Base-by-base conservation (phyloP, 176 grass and related monocot genomes). In the Themeda triandra region DNA sequence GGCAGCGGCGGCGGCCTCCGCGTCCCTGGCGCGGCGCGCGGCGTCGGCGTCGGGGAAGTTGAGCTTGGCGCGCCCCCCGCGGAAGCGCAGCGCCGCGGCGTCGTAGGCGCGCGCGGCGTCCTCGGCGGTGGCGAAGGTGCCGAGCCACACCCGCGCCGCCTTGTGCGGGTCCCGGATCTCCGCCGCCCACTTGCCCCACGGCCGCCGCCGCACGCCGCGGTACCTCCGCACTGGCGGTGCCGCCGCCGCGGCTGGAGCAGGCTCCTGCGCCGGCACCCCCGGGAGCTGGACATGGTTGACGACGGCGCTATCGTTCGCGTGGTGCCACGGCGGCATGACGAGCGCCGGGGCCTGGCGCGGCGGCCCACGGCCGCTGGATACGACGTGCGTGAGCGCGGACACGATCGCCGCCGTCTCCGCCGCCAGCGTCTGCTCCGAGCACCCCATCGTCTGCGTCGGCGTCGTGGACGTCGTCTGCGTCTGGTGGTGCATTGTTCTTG, bases 171-270 rank as follows among this genome's bases (percentile, higher is more conserved):
- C 91, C 14, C 91, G 84, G 39, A 98, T 98, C 88, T 98, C 95
- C 77, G 95, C 96, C 58, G 87, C 96, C 92, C 96, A 98, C 78
- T 95, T 95, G 3, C 92, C 95, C 96, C 92, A 98, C 23, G 92
- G 92, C 31, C 96, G 87, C 41, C 73, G 76, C 83, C 95, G 64
- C 4, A 95, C 92, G 13, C 95, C 96, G 2, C 92, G 72, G 77
- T 95, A 98, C 73, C 88, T 92, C 35, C 79, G 51, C 25, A 54
- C 44, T 5, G 46, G 42, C 27, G 64, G 18, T 53, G 19, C n/a
- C 23, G 63, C 8, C 9, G 62, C 3, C 23, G 31, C 30, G 7
- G 9, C 9, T 8, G 53, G 2, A 27, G 30, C 30, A 11, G 37
- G 3, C 8, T 13, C 10, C 33, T 8, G 1, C 37, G 10, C 69